These are phyloP conservation scores for Penicillium psychrosexuale DNA, from an alignment of 2,329 filamentous ascomycete genomes.

Conservation along the genomic window DNA sequence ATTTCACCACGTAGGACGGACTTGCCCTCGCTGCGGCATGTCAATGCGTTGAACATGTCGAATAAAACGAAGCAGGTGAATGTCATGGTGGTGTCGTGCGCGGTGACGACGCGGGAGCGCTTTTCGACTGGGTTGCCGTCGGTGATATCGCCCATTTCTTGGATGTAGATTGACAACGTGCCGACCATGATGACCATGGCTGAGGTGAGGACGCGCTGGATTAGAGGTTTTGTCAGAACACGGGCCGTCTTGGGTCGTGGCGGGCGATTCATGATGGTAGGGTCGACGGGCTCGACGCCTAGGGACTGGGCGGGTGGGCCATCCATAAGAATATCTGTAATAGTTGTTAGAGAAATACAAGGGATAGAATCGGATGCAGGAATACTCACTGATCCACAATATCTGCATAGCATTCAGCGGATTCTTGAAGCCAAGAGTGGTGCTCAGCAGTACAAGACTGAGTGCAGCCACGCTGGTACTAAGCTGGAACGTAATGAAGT, in stretches of 20 bases:
- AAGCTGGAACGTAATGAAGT: constrained; percentile 97
- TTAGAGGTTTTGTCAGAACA: constrained; percentile 79
- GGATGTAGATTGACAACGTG: constrained; percentile 85
- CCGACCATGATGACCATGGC: constrained; percentile 88
- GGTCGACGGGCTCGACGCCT: constrained; percentile 91
- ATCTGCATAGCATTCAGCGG: constrained; percentile 99
- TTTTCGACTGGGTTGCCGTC: constrained; percentile 40
- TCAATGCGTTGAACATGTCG: constrained; percentile 98
- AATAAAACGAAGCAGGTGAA: constrained; percentile 99
- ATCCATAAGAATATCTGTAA: constrained; percentile 95
- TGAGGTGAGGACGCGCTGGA: constrained; percentile 81
- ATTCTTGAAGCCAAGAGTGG: constrained; percentile 87
- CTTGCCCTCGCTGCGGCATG: constrained; percentile 87
- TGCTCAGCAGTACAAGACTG: constrained; percentile 87
- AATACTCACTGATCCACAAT: constrained; percentile 89
- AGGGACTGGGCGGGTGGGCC: constrained; percentile 95
- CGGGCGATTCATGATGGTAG: constrained; percentile 86
- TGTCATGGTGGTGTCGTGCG: constrained; percentile 97
- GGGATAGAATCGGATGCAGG: background rate
- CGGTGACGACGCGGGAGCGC: constrained; percentile 66
- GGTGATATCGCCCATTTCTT: constrained; percentile 76
- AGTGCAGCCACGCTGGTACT: constrained; percentile 94
- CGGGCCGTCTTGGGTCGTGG: constrained; percentile 83
- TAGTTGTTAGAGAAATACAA: constrained; percentile 25
- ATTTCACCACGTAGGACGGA: constrained; percentile 84